Conservation (phyloP, 805 yeast species). For the Metschnikowia rubicola region DNA sequence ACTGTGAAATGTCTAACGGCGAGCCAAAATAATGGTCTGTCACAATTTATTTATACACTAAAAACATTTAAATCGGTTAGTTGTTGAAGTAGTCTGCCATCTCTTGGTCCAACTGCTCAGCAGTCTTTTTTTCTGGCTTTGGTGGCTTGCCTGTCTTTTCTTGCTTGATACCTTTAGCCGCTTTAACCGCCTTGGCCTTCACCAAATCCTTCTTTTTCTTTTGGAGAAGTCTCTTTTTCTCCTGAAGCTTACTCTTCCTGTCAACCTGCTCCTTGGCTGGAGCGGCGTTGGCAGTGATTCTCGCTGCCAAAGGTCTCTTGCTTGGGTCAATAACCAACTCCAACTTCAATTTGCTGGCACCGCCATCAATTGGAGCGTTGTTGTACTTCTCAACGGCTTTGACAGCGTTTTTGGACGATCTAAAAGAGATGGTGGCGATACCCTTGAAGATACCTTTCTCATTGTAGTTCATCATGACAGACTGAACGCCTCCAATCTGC, state of each 20-base stretch:
- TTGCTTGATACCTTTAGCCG: conserved; percentile 20
- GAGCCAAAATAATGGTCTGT: no score
- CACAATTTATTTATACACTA: neutral
- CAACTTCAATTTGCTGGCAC: conserved; percentile 67
- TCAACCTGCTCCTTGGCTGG: conserved; percentile 20
- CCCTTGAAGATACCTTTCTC: conserved; percentile 90
- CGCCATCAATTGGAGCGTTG: conserved; percentile 91
- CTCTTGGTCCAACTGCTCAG: conserved; percentile 94
- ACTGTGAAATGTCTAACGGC: no score
- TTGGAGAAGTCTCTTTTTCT: conserved; percentile 27
- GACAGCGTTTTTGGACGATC: conserved; percentile 62
- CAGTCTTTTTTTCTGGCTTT: conserved; percentile 59
- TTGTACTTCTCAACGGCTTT: conserved; percentile 80
- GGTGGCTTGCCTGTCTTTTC: conserved; percentile 37
- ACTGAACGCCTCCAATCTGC: conserved; percentile 80
- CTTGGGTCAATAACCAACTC: conserved; percentile 86
- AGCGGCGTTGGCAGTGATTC: conserved; percentile 55
- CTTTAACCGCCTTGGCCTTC: conserved; percentile 26
- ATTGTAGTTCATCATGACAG: conserved; percentile 72
- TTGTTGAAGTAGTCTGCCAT: conserved; percentile 90
- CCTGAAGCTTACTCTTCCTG: conserved; percentile 23
- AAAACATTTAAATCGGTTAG: conserved; percentile 5
- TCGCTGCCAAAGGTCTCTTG: conserved; percentile 66
- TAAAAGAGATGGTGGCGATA: conserved; percentile 82
- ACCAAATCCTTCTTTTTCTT: conserved; percentile 31